Conservation (phyloP, 75 land plant species). For the Cryptomeria japonica region DNA sequence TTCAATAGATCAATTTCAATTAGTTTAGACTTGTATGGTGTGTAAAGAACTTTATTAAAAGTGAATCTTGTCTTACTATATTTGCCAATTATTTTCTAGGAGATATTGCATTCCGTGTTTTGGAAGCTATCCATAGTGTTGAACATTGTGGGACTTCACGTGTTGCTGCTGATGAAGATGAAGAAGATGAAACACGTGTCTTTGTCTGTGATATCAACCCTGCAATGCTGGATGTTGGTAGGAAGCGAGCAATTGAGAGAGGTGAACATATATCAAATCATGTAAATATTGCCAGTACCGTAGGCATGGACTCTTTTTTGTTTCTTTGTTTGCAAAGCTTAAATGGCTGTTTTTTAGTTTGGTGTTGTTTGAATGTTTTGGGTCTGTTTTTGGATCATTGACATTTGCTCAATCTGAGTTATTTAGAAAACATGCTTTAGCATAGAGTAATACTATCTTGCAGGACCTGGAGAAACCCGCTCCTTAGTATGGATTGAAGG, state of each 20-base stretch:
- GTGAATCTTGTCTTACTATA: not conserved
- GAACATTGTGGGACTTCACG: constrained; percentile 37
- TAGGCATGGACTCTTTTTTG: constrained; percentile 11
- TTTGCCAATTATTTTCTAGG: constrained; percentile 41
- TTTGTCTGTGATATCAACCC: constrained; percentile 97
- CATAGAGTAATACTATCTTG: not conserved
- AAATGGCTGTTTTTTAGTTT: not conserved
- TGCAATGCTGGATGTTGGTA: constrained; percentile 87
- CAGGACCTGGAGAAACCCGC: constrained; percentile 65
- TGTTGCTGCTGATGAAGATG: constrained; percentile 38
- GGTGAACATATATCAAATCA: constrained; percentile 45
- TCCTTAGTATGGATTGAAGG: constrained; percentile 90
- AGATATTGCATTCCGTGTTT: constrained; percentile 90
- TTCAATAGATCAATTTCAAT: not conserved
- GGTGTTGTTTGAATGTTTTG: not conserved
- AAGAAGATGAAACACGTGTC: constrained; percentile 66
- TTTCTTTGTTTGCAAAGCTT: constrained; percentile 1
- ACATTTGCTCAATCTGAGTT: not conserved
- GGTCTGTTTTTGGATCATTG: not conserved
- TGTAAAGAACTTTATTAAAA: not conserved
- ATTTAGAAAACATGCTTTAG: not conserved
- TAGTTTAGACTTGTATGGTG: not conserved
- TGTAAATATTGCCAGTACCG: not conserved
- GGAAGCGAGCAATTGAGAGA: constrained; percentile 68
- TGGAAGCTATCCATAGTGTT: constrained; percentile 59